Base-by-base conservation (phyloP, 257 asterid genomes). In the Phtheirospermum japonicum region DNA sequence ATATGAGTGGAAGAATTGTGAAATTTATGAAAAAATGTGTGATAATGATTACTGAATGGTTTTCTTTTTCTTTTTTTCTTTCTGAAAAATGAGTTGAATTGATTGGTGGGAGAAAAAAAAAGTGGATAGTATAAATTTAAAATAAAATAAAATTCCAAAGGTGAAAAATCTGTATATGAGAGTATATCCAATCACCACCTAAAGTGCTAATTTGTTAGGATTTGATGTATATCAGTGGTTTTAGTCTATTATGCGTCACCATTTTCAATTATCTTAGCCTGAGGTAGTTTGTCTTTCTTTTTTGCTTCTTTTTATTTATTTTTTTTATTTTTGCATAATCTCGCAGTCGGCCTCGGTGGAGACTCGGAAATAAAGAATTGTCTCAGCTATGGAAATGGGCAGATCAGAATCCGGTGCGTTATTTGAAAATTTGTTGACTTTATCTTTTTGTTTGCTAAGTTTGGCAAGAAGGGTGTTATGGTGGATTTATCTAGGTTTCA, bases 311-410 rank as follows among this genome's bases (percentile, higher is more conserved):
- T 23, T 40, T 49, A 14, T 61, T 62, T 68, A 66, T 61, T 39
- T 52, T 39, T 52, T 23, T 46, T 52, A 42, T 17, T 58, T 36
- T 58, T 65, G 57, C 59, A 28, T 63, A 23, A 54, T 67, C 57
- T 42, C 61, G 68, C 70, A 92, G 99, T 70, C 93, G 96, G 66
- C 89, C 92, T 37, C 81, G 97, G 33, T 92, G 97, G 99, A 89
- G 99, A 78, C 66, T 92, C 70, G 99, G 99, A 64, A 92, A 89
- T 78, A 92, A 81, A 77, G 97, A 92, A 79, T 88, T 92, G 36
- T 83, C 95, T 66, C 96, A 86, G 67, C 74, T 92, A 60, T 92
- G 99, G 99, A 92, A 81, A 80, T 89, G 97, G 99, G 81, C 99
- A 45, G 99, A 92, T 70, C 97, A 86, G 75, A 89, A 92, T 79